A percentile compares a stretch with the other conserved stretches of the same genome.
phyloP scores from a whole-genome alignment of 768 basidiomycete species.

The Filobasidium wieringae region DNA sequence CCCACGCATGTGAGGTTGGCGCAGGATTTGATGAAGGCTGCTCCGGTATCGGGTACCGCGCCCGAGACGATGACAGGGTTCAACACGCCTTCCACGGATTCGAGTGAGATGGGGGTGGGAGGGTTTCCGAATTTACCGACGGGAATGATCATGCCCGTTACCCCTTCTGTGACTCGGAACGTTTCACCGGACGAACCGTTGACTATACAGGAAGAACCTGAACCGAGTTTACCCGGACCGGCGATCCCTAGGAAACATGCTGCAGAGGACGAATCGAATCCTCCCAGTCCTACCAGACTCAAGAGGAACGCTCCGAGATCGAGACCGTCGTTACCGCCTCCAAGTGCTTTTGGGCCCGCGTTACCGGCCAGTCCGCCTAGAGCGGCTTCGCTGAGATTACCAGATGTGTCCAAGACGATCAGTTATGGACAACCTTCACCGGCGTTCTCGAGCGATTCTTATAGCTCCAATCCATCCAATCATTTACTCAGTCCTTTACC shows the following conservation, averaged over 20 bases:
- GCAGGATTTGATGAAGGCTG: constrained; percentile 38
- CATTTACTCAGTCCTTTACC: not conserved
- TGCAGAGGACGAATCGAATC: not conserved
- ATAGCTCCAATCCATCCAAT: no score
- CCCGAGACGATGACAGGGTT: not conserved
- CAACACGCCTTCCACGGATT: constrained; percentile 1
- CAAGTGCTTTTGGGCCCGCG: constrained; percentile 7
- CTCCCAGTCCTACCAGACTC: not conserved
- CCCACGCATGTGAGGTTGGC: constrained; percentile 42
- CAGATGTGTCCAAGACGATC: no score
- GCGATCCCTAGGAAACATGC: not conserved
- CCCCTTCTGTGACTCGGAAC: constrained; percentile 24
- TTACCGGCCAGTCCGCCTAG: not conserved
- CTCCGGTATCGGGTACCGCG: constrained; percentile 3
- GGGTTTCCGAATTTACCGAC: not conserved
- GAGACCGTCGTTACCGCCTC: constrained; percentile 25
- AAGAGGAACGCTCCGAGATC: constrained; percentile 5
- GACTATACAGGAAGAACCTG: not conserved
- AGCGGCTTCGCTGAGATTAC: no score
- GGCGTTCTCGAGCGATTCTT: no score
- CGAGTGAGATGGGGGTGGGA: not conserved
- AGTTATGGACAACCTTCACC: no score
- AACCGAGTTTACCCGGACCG: not conserved
- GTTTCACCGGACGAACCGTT: constrained; percentile 19
- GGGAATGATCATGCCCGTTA: constrained; percentile 14